Conservation (phyloP, 768 basidiomycete species). For the Psilocybe azurescens region DNA sequence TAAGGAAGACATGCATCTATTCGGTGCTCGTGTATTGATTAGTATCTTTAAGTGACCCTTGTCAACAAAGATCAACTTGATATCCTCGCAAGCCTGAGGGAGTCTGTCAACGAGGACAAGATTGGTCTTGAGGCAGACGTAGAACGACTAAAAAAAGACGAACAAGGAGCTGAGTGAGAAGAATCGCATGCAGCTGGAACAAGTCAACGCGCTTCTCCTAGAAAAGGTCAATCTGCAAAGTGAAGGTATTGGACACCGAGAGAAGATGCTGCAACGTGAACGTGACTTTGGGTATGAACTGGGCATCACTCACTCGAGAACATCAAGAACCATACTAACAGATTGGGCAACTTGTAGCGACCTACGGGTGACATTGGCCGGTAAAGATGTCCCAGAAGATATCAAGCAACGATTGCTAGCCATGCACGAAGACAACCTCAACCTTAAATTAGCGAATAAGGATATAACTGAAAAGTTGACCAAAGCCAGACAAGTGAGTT, state of each 20-base stretch:
- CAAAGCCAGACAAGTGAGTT: slow-evolving; percentile 75
- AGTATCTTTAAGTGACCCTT: slow-evolving; percentile 66
- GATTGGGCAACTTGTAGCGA: slow-evolving; percentile 51
- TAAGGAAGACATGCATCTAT: slow-evolving; percentile 40
- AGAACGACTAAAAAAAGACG: slow-evolving; percentile 63
- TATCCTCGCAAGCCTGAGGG: slow-evolving; percentile 83
- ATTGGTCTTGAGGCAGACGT: slow-evolving; percentile 72
- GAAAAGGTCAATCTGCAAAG: slow-evolving; percentile 93
- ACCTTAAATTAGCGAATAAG: slow-evolving; percentile 73
- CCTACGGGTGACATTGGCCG: slow-evolving; percentile 74
- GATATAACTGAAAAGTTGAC: slow-evolving; percentile 75
- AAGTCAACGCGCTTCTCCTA: slow-evolving; percentile 81
- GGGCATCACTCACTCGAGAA: not conserved
- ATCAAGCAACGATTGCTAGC: slow-evolving; percentile 75
- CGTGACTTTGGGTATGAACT: slow-evolving; percentile 74
- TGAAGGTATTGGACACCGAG: slow-evolving; percentile 89
- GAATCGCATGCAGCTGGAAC: slow-evolving; percentile 90
- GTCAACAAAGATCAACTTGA: slow-evolving; percentile 95
- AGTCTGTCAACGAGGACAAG: slow-evolving; percentile 91
- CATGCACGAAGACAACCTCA: slow-evolving; percentile 79
- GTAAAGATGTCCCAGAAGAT: slow-evolving; percentile 83
- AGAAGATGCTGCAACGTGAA: slow-evolving; percentile 85
- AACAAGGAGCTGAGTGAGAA: slow-evolving; percentile 79
- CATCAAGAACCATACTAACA: not conserved
- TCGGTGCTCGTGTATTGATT: slow-evolving; percentile 5